A percentile compares a stretch with the other conserved stretches of the same genome.
These are phyloP conservation scores for Colletotrichum incanum DNA, from an alignment of 2,329 filamentous ascomycete species.

Conservation along the genomic window DNA sequence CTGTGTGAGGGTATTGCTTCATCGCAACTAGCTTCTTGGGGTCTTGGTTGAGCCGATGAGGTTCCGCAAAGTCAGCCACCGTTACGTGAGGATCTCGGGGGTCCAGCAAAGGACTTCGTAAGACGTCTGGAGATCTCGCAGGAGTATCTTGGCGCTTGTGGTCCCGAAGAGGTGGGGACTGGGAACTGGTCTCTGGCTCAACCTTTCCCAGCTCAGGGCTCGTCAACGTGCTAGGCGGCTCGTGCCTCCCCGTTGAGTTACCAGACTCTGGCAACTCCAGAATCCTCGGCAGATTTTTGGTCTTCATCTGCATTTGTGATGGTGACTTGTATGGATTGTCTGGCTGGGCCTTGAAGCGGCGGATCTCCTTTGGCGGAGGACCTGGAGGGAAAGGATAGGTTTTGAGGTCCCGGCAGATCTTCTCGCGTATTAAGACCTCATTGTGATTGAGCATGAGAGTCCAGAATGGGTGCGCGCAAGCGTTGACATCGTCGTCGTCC, in stretches of 20 bases:
- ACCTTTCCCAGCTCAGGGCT: conserved; percentile 6
- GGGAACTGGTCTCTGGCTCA: neutral
- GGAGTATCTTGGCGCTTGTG: conserved; percentile 29
- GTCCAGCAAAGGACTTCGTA: conserved; percentile 14
- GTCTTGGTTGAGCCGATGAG: conserved; percentile 34
- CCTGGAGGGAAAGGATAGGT: conserved; percentile 7
- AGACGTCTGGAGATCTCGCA: conserved; percentile 30
- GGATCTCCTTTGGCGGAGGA: conserved; percentile 25
- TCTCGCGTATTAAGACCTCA: conserved; percentile 34
- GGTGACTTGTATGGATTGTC: conserved; percentile 23
- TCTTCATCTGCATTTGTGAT: conserved; percentile 25
- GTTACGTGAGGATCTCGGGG: conserved; percentile 20
- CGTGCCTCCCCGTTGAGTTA: neutral
- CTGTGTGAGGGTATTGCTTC: conserved; percentile 3
- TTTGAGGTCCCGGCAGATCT: conserved; percentile 23
- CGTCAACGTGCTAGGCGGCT: neutral
- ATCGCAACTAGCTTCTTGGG: conserved; percentile 8
- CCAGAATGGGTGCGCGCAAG: conserved; percentile 21
- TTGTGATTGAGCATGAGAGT: conserved; percentile 32
- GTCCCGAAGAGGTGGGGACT: neutral
- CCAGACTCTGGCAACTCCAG: conserved; percentile 22
- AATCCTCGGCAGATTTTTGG: conserved; percentile 7
- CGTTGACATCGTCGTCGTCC: conserved; percentile 11
- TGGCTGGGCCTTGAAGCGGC: conserved; percentile 27
- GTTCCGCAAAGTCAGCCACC: conserved; percentile 8